Evolutionary conservation across 768 basidiomycete genomes (phyloP), one percentile per base, ranked within the genome.

Genomic region (Clavulina sp.): DNA sequence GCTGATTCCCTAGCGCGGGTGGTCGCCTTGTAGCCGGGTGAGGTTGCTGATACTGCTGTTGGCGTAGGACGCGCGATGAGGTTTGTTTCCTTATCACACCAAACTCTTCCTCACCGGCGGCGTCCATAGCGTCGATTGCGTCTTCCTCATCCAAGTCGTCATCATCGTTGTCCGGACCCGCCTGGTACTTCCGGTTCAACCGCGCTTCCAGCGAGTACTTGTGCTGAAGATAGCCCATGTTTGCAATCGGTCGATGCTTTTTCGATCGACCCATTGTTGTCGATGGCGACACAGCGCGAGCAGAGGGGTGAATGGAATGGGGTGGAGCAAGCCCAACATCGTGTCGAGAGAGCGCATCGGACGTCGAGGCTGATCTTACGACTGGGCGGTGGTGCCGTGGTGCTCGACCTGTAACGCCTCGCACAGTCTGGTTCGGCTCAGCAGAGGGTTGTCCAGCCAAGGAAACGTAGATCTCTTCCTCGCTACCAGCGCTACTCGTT

Each of bases 191-290:
- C n/a, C 30, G 18, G 18, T 16, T 16, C 21, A 32, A 7, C 70
- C 71, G 9, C 69, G 52, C 18, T 49, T 58, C 41, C 67, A 46
- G 43, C 9, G 43, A 46, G 13, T 69, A 3, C 41, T 19, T 36
- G 50, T 36, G 49, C 30, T n/a, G 49, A 9, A n/a, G 21, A 28
- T 7, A 40, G 26, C 1, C 21, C 7, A 2, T 24, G 26, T 23
- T n/a, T 4, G 50, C 23, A 28, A 44, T 36, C n/a, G 36, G 36
- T 28, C 6, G 50, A 32, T 32, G 30, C 21, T 7, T 26, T 16
- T 7, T 13, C 48, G 48, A 26, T 7, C 18, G 18, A 7, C 18
- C 7, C 18, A 18, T 7, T 7, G 13, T 13, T 13, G 43, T 13
- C 13, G 24, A 16, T 28, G 16, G 13, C 13, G 26, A 24, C 43